These are phyloP conservation scores for Mycena filopes DNA, from an alignment of 768 basidiomycete species.

Conservation along the genomic window DNA sequence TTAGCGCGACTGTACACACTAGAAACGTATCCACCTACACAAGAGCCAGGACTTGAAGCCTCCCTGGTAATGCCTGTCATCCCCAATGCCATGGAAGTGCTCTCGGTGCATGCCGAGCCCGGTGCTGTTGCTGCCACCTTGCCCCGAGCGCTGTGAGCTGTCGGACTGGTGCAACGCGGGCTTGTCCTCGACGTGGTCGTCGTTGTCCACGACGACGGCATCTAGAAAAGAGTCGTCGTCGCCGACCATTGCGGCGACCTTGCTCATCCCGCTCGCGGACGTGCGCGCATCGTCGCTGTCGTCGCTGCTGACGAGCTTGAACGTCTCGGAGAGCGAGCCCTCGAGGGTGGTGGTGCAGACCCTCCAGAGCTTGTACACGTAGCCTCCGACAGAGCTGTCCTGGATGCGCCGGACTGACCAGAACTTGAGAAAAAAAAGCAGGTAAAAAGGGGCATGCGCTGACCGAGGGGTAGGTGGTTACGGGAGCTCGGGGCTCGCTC, in stretches of 20 bases:
- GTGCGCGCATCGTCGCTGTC: slow-evolving; percentile 30
- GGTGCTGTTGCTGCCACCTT: slow-evolving; percentile 33
- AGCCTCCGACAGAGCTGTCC: slow-evolving; percentile 6
- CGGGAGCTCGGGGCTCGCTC: slow-evolving; percentile 13
- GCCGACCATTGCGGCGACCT: slow-evolving; percentile 1
- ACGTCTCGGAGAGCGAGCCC: slow-evolving; percentile 34
- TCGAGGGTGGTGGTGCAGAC: slow-evolving; percentile 34
- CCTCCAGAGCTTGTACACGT: slow-evolving; percentile 22
- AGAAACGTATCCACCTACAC: background rate
- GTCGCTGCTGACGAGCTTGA: slow-evolving; percentile 35
- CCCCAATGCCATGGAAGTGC: background rate
- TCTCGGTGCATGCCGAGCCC: slow-evolving; percentile 2
- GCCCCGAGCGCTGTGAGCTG: slow-evolving; percentile 31
- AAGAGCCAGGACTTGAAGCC: slow-evolving; percentile 29
- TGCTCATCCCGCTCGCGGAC: slow-evolving; percentile 27
- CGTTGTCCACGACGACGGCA: slow-evolving; percentile 38
- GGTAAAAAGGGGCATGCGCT: background rate
- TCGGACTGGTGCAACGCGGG: slow-evolving; percentile 23
- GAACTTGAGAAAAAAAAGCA: background rate
- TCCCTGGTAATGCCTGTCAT: slow-evolving; percentile 30
- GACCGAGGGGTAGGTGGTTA: slow-evolving; percentile 22
- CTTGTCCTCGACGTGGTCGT: slow-evolving; percentile 17
- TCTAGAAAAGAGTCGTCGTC: slow-evolving; percentile 36
- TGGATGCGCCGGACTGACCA: slow-evolving; percentile 17
- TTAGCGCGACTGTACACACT: background rate